Evolutionary conservation across 1,284 basidiomycete species (phyloP).

Genomic region (Fomes fomentarius): DNA sequence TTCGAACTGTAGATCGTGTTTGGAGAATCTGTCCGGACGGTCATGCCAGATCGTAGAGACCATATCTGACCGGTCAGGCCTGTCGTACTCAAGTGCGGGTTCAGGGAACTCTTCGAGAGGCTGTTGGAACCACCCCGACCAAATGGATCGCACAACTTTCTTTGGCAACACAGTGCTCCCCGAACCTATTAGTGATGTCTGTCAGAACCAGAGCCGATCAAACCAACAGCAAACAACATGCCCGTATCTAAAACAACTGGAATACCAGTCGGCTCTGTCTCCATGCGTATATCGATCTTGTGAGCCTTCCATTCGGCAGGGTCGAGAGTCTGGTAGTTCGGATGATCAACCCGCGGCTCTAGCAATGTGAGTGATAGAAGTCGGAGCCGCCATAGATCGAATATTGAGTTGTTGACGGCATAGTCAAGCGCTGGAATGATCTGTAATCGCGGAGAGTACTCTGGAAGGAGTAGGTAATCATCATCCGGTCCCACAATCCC

Average conservation of each 20-base stretch:
- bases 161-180: neutral
- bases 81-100: too few species aligned
- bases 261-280: neutral
- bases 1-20: neutral
- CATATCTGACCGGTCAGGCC: too few species aligned
- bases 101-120: neutral
- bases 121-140: neutral
- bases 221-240: too few species aligned
- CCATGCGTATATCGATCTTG: neutral
- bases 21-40: neutral
- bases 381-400: neutral
- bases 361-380: neutral
- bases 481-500: neutral
- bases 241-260: neutral
- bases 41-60: neutral
- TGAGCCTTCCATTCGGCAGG: neutral
- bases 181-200: too few species aligned
- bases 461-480: neutral
- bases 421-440: neutral
- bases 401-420: neutral
- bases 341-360: neutral
- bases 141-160: neutral
- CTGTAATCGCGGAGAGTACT: neutral
- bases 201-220: too few species aligned
- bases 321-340: neutral